These are phyloP conservation scores for Aschersonia sp. DNA, from an alignment of 2,329 filamentous ascomycete species.

Conservation along the genomic window DNA sequence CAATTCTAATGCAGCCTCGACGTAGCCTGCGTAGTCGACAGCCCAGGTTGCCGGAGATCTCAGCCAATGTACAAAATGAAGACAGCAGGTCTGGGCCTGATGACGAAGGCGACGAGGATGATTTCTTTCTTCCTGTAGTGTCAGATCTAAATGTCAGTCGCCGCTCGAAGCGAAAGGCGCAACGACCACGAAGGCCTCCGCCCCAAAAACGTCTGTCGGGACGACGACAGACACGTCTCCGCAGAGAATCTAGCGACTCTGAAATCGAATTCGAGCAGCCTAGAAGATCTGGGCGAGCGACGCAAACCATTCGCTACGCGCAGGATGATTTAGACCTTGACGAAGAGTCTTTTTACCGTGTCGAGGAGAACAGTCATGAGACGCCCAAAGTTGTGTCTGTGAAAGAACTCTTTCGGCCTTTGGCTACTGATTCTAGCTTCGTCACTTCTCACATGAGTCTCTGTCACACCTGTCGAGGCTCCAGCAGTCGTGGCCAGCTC, in stretches of 20 bases:
- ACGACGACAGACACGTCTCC: slow-evolving; percentile 1
- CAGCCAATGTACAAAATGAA: background rate
- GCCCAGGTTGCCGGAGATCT: background rate
- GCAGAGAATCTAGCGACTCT: slow-evolving; percentile 17
- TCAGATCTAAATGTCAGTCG: slow-evolving; percentile 18
- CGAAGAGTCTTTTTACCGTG: slow-evolving; percentile 38
- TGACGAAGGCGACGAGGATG: slow-evolving; percentile 18
- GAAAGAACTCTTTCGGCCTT: slow-evolving; percentile 56
- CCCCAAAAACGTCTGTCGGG: slow-evolving; percentile 5
- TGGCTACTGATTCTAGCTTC: slow-evolving; percentile 52
- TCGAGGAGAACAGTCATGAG: slow-evolving; percentile 27
- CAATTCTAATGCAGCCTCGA: slow-evolving; percentile 2
- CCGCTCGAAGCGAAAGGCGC: background rate
- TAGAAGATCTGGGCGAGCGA: slow-evolving; percentile 33
- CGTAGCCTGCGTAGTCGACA: slow-evolving; percentile 3
- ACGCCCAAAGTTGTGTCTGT: slow-evolving; percentile 46
- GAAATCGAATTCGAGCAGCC: slow-evolving; percentile 38
- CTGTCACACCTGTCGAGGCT: slow-evolving; percentile 54
- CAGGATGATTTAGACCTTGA: slow-evolving; percentile 39
- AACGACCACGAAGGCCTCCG: slow-evolving; percentile 1
- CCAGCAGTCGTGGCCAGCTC: slow-evolving; percentile 44
- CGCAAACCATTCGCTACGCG: slow-evolving; percentile 28
- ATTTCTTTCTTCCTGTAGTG: slow-evolving; percentile 17
- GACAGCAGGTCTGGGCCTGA: background rate
- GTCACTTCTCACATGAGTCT: slow-evolving; percentile 49